Conservation (phyloP, 2,329 filamentous ascomycete species). For the Colletotrichum sp. region DNA sequence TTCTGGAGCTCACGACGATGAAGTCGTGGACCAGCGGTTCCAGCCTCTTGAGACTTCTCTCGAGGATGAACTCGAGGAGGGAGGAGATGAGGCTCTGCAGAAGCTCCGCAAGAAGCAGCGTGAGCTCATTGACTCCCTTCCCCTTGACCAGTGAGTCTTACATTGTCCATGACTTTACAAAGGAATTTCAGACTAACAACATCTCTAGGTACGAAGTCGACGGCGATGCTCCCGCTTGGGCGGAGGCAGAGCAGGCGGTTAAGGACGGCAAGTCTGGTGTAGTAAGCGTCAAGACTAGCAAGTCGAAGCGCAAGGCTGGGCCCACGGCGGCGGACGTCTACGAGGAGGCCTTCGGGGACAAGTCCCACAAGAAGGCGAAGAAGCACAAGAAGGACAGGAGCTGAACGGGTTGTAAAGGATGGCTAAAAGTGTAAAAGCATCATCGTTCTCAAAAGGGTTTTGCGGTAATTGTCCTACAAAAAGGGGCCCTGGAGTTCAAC, state of each 20-base stretch:
- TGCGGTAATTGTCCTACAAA: background rate
- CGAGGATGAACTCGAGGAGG: slow-evolving; percentile 84
- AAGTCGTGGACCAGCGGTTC: slow-evolving; percentile 68
- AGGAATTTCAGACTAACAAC: slow-evolving; percentile 5
- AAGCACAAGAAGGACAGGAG: slow-evolving; percentile 35
- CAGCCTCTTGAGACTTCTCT: slow-evolving; percentile 73
- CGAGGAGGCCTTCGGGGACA: slow-evolving; percentile 61
- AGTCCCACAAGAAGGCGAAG: slow-evolving; percentile 60
- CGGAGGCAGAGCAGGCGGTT: slow-evolving; percentile 79
- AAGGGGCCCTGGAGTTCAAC: slow-evolving; percentile 15
- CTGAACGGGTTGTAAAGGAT: background rate
- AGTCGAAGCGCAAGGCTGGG: slow-evolving; percentile 76
- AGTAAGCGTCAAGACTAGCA: slow-evolving; percentile 83
- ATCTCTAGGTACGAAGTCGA: slow-evolving; percentile 67
- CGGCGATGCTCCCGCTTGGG: slow-evolving; percentile 65
- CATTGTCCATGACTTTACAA: background rate
- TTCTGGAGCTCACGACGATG: slow-evolving; percentile 71
- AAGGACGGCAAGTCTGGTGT: slow-evolving; percentile 64
- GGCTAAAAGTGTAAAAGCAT: slow-evolving; percentile 19
- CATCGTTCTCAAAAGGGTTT: background rate
- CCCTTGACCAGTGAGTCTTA: slow-evolving; percentile 77
- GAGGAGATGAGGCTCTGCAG: slow-evolving; percentile 75
- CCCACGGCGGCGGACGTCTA: slow-evolving; percentile 66
- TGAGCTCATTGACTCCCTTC: slow-evolving; percentile 87
- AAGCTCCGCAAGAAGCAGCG: slow-evolving; percentile 80